Percentiles rank a stretch among this genome's conserved stretches.
phyloP scores from a whole-genome alignment of 768 basidiomycete genomes.

The Symmetrospora coprosmae region DNA sequence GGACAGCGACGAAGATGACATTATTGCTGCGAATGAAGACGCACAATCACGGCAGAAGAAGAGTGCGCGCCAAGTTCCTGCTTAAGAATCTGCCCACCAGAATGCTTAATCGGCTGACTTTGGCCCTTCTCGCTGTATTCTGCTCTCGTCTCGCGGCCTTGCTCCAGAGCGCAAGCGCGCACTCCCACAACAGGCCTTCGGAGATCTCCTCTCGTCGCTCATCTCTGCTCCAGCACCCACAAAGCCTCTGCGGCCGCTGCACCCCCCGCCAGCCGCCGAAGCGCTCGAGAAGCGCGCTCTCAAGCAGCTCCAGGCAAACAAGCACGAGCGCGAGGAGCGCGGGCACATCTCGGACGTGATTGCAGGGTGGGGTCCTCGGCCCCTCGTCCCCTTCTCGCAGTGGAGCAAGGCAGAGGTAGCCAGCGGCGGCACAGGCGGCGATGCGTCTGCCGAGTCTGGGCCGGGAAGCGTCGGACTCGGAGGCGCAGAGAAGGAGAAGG shows the following conservation, averaged over 20 bases:
- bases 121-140: no score
- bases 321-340: constrained; percentile 28
- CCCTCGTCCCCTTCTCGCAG: constrained; percentile 28
- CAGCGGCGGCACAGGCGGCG: neutral
- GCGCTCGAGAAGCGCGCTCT: constrained; percentile 34
- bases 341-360: constrained; percentile 34
- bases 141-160: neutral
- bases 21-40: constrained; percentile 16
- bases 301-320: constrained; percentile 28
- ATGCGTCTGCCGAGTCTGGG: neutral
- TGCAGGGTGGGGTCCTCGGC: constrained; percentile 31
- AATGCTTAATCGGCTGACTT: no score
- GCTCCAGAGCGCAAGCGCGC: constrained; percentile 23
- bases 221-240: constrained; percentile 19
- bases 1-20: constrained; percentile 8
- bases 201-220: constrained; percentile 17
- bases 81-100: neutral
- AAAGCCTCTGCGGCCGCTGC: constrained; percentile 1
- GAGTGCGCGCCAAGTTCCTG: neutral
- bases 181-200: constrained; percentile 18
- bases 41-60: constrained; percentile 10
- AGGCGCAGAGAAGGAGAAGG: constrained; percentile 33
- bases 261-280: constrained; percentile 22
- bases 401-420: constrained; percentile 24
- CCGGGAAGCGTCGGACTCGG: constrained; percentile 12